A percentile compares a stretch with the other conserved stretches of the same genome.
Conservation (phyloP, 805 yeast genomes). For the Diddensiella transvaalensis region DNA sequence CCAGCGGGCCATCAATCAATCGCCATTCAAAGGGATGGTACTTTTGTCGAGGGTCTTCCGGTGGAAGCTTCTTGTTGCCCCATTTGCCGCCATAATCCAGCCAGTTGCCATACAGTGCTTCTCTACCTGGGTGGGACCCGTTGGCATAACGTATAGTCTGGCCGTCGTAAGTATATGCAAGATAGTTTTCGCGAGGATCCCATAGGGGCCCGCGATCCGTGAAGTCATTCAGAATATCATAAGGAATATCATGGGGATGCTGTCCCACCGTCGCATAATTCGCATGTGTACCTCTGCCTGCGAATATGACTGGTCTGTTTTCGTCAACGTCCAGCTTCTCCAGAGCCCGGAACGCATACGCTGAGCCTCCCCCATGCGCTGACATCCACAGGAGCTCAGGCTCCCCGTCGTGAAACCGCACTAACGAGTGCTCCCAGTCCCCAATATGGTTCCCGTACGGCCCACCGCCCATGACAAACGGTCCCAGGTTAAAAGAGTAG, state of each 20-base stretch:
- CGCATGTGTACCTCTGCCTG: conserved; percentile 96
- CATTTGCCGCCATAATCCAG: conserved; percentile 75
- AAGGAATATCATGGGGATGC: conserved; percentile 93
- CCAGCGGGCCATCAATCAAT: conserved; percentile 89
- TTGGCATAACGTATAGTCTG: conserved; percentile 39
- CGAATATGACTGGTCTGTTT: conserved; percentile 70
- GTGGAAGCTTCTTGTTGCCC: conserved; percentile 77
- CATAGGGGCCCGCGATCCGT: conserved; percentile 94
- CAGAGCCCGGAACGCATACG: conserved; percentile 70
- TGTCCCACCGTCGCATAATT: conserved; percentile 95
- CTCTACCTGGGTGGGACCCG: conserved; percentile 48
- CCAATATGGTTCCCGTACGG: conserved; percentile 98
- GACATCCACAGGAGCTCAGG: conserved; percentile 93
- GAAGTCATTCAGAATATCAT: conserved; percentile 83
- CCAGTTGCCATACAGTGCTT: conserved; percentile 65
- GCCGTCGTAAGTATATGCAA: conserved; percentile 80
- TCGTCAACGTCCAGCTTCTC: conserved; percentile 53
- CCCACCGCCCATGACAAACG: conserved; percentile 95
- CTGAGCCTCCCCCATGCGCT: conserved; percentile 97
- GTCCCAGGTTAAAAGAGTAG: conserved; percentile 90
- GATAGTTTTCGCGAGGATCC: conserved; percentile 83
- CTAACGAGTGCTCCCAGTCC: conserved; percentile 96
- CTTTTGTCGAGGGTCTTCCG: conserved; percentile 72
- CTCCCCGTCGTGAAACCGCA: conserved; percentile 73
- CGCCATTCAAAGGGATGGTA: conserved; percentile 89